Evolutionary conservation across 2,329 filamentous ascomycete genomes (phyloP).

Genomic region (Trichoderma sp.): DNA sequence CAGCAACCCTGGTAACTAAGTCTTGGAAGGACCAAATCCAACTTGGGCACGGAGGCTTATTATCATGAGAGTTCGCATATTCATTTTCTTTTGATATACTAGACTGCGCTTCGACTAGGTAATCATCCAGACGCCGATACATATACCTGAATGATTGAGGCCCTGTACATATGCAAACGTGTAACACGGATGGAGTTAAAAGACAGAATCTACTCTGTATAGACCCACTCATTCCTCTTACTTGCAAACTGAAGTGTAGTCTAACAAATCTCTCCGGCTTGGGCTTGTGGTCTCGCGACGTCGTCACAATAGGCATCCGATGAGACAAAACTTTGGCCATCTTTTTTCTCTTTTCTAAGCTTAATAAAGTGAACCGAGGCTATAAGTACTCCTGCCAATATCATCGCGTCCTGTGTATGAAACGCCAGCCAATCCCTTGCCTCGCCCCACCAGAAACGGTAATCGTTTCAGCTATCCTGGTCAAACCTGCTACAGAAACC

Average conservation of each 20-base stretch:
- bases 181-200: neutral
- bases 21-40: neutral
- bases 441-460: neutral
- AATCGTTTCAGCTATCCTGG: neutral
- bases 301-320: neutral
- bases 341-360: neutral
- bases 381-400: neutral
- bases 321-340: neutral
- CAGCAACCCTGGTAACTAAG: neutral
- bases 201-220: neutral
- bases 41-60: neutral
- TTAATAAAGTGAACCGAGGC: neutral
- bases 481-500: neutral
- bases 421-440: neutral
- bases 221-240: neutral
- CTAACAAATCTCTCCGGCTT: neutral
- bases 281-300: neutral
- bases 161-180: neutral
- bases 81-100: neutral
- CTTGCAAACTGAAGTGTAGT: neutral
- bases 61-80: neutral
- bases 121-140: neutral
- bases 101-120: neutral
- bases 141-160: neutral
- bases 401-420: neutral